Conservation (phyloP, 306 rosid species). For the Castanopsis chinensis region DNA sequence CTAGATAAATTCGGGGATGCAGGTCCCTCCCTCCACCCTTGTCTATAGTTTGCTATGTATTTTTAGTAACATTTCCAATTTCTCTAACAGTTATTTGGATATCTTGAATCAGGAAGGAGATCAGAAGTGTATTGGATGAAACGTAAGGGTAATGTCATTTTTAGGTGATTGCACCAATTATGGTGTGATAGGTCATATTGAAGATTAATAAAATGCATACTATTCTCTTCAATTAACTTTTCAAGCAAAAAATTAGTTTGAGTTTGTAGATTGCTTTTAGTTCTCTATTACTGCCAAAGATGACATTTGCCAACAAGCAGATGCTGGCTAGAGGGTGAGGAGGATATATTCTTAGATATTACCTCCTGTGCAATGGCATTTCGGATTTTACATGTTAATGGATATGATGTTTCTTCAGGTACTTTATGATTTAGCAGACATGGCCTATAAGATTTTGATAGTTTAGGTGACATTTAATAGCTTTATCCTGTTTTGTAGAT, state of each 20-base stretch:
- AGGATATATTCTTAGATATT: slow-evolving; percentile 63
- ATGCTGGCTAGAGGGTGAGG: slow-evolving; percentile 58
- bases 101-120: slow-evolving; percentile 50
- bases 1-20: slow-evolving; percentile 66
- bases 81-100: slow-evolving; percentile 3
- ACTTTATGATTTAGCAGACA: slow-evolving; percentile 15
- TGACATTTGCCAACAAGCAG: slow-evolving; percentile 35
- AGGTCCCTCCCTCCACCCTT: slow-evolving; percentile 38
- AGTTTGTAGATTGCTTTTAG: not conserved
- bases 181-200: not conserved
- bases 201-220: not conserved
- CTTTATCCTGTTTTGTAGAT: slow-evolving; percentile 43
- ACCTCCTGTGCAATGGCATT: slow-evolving; percentile 81
- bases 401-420: slow-evolving; percentile 79
- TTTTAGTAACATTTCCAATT: not conserved
- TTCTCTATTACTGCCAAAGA: not conserved
- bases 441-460: not conserved
- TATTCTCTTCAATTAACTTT: not conserved
- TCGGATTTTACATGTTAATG: slow-evolving; percentile 57
- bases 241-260: not conserved
- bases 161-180: slow-evolving; percentile 16
- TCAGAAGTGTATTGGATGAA: slow-evolving; percentile 63
- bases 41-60: not conserved
- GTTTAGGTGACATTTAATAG: not conserved
- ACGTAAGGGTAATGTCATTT: slow-evolving; percentile 53